Base-by-base conservation (phyloP, 179 eudicot species). In the Silene vulgaris region DNA sequence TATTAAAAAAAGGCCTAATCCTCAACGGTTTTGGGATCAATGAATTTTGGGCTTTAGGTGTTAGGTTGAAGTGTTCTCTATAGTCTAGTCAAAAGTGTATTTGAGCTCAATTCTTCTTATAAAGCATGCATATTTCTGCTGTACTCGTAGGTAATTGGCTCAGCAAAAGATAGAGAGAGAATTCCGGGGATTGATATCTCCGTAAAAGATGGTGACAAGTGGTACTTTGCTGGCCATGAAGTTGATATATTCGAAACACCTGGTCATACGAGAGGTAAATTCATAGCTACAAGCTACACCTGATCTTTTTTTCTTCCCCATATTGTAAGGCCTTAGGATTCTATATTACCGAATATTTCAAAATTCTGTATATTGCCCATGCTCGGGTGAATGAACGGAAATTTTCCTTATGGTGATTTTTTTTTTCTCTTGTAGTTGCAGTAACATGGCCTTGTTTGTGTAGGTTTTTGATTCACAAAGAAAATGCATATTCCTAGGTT, bases 201-300 rank as follows among this genome's bases (percentile, higher is more conserved):
- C 65, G 66, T 93, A 82, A 86, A 85, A 54, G 97, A 91, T 57
- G 98, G 98, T 48, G 95, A 93, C 80, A 88, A 83, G 82, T 93
- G 98, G 98, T 91, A 87, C 95, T 93, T 93, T 86, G 98, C 91
- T 4, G 90, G 98, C 74, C 95, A 93, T 83, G 95, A 93, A 82
- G 97, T 93, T 84, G 82, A 85, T 71, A 80, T 93, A 52, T 84
- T 91, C 45, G 97, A 81, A 60, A 93, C 98, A 69, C 97, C 98
- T 80, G 98, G 98, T 77, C 98, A 93, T 82, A 93, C 98, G 35
- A 84, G 73, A 86, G 98, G 98, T 73, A 73, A 72, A 61, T 68
- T 54, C 60, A 16, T 54, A 54, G 60, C 11, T 45, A 45, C 30
- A 63, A 23, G 56, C 65, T 23, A 56, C 59, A n/a, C 23, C 66